Base-by-base conservation (phyloP, 257 asterid genomes). In the Nicotiana sylvestris region DNA sequence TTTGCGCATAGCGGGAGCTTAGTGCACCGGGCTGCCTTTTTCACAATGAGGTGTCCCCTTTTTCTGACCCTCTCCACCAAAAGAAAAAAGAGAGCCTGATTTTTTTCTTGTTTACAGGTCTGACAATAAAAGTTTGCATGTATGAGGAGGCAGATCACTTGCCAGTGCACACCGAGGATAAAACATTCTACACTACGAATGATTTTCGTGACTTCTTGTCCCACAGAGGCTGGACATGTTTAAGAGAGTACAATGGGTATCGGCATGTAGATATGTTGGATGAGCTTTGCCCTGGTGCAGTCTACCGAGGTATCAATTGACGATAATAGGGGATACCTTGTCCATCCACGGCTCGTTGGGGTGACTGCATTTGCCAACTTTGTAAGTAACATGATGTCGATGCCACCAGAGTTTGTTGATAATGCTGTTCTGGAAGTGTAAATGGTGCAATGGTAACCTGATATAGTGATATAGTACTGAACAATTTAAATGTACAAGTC, bases 221-320 rank as follows among this genome's bases (percentile, higher is more conserved):
- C 1, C 91, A 93, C 1, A 93, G 96, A 51, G 90, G 96, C 35
- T 94, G 97, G 97, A 87, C 90, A 51, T 90, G 91, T 81, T 85
- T 92, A 89, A 85, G 94, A 83, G 96, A 92, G 87, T 92, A 83
- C 88, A 87, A 85, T 70, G 94, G 96, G 0, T 91, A 81, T 80
- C 85, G 98, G 55, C 87, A 87, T 67, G 78, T 91, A 43, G 97
- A 92, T 81, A 87, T 66, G 16, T 67, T 94, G 92, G 94, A 92
- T 6, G 97, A 91, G 84, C 97, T 94, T 30, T 87, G 91, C 83
- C 97, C 96, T 1, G 94, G 92, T 76, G 97, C 86, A 15, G 72
- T 91, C 6, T 94, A 94, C 53, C 96, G 98, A 4, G 94, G 97
- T 68, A 85, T 84, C 32, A 86, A 72, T 64, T 86, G 15, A 56